These are phyloP conservation scores for Solanum hybrid DNA, from an alignment of 305 asterid species.

Conservation along the genomic window DNA sequence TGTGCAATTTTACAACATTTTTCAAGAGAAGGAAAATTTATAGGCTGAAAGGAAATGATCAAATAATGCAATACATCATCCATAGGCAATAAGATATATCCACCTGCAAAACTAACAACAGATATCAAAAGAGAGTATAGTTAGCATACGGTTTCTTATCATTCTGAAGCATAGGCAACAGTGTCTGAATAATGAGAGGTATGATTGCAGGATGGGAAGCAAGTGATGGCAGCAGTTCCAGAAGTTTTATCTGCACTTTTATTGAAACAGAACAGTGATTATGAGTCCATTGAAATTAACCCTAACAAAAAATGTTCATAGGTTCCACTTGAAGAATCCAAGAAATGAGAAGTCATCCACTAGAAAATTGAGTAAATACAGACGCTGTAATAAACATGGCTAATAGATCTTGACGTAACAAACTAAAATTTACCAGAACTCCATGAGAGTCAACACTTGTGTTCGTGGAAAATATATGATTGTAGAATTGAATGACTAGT, in stretches of 20 bases:
- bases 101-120: slow-evolving; percentile 4
- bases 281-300: neutral
- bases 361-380: neutral
- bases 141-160: slow-evolving; percentile 67
- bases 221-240: slow-evolving; percentile 75
- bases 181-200: slow-evolving; percentile 77
- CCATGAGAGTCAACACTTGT: slow-evolving; percentile 38
- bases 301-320: neutral
- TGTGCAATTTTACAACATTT: neutral
- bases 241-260: slow-evolving; percentile 68
- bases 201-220: slow-evolving; percentile 88
- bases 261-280: slow-evolving; percentile 3
- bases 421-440: slow-evolving; percentile 55
- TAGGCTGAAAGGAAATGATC: neutral
- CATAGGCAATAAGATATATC: neutral
- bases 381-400: neutral
- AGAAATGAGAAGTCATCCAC: neutral
- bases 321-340: neutral
- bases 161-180: slow-evolving; percentile 86
- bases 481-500: slow-evolving; percentile 65
- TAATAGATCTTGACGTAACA: neutral
- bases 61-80: neutral
- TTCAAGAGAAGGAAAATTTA: neutral
- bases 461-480: slow-evolving; percentile 47
- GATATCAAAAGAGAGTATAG: slow-evolving; percentile 3